Base-by-base conservation (phyloP, 345 rosid species). In the Turritis glabra region DNA sequence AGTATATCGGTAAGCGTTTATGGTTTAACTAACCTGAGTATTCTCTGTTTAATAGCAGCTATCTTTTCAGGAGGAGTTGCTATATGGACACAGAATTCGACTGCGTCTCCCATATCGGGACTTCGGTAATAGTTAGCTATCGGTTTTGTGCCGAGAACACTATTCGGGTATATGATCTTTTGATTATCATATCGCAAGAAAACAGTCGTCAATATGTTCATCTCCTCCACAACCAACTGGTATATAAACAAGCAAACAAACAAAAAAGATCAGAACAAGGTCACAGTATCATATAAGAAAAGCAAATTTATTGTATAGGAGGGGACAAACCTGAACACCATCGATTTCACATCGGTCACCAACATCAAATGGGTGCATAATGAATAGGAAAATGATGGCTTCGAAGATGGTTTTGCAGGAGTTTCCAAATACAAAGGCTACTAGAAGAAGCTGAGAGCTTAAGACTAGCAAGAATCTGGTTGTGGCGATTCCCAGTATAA, bases 221-320 rank as follows among this genome's bases (percentile, higher is more conserved):
- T 91, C 73, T 91, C 93, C 80, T 91, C 97, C 65, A 91, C 95
- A 10, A 87, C 75, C 97, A 91, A 83, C 95, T 89, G 79, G 46
- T 30, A 13, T 8, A 57, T 18, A 57, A 30, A 40, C 14, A 68
- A 26, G 9, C 32, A 5, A n/a, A n/a, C n/a, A n/a, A n/a, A n/a
- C n/a, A n/a, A n/a, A n/a, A n/a, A 60, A 10, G 3, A 25, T 43
- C 15, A 54, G 64, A 53, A 61, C 37, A 15, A 54, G 6, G 37
- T 43, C 25, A 54, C 8, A 11, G 3, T 32, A 17, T 41, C 9
- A 37, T 33, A 54, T 54, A 18, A 14, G 41, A 33, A 18, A 50
- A 26, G 4, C 13, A 13, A 18, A n/a, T 32, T 56, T 23, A 33
- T 37, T 44, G 40, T 67, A 18, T 37, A 10, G 2, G 12, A 26